Evolutionary conservation across 2,329 filamentous ascomycete species (phyloP), one percentile per base, ranked within the genome.

Genomic region (Hymenoscyphus repandus): DNA sequence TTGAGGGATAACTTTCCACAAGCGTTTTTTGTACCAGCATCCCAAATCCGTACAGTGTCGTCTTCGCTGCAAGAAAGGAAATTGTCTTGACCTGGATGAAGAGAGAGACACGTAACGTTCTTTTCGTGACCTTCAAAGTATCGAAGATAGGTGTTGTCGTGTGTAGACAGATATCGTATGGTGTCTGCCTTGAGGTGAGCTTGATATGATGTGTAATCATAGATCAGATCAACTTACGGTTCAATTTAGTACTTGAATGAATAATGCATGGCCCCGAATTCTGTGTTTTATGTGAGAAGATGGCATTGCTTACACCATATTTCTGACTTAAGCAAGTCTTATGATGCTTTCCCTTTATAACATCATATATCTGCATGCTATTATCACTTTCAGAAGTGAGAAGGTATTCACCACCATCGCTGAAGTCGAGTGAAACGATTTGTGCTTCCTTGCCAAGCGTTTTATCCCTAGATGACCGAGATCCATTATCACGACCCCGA

Each of bases 301-400:
- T 87, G 34, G 93, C 93, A 50, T 96, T 79, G 67, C 96, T 93
- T 15, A 90, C 90, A 53, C 93, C 93, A 64, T 99, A 99, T 68
- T 99, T 99, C 67, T 97, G 95, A 71, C 88, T 95, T 46, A 95
- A 83, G 42, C 96, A 78, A 53, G 85, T 86, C 72, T 97, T 97
- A 42, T 90, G 88, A 61, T 90, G 85, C 54, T 88, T 87, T 4
- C 93, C 93, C 58, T 96, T 90, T 63, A 87, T 88, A 56, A 95
- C 86, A 63, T 93, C 95, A 73, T 95, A 99, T 31, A 99, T 85
- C 65, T 97, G 91, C 56, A 99, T 88, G 3, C 89, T 95, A 68
- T 96, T 91, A 69, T 99, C 93, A 72, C 89, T 90, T 59, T 91
- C 88, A 5, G 90, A 89, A 0, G 91, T 88, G 70, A 99, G 90